These are phyloP conservation scores for Neurospora sp. DNA, from an alignment of 495 filamentous ascomycete species.

Conservation along the genomic window DNA sequence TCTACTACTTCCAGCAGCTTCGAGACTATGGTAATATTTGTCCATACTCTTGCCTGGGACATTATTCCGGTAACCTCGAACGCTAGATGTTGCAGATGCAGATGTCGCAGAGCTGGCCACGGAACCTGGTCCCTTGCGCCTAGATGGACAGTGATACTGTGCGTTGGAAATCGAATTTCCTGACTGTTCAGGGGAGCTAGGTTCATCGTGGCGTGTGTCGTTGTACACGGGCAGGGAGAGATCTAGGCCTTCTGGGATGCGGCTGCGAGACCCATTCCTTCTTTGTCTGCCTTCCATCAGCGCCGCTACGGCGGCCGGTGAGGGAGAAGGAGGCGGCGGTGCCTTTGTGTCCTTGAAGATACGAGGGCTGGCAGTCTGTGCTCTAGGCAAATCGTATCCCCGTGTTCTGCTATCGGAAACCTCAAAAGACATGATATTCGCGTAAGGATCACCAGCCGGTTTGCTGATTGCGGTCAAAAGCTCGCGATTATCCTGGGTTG, in stretches of 20 bases:
- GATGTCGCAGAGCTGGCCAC: conserved; percentile 37
- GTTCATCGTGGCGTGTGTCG: conserved; percentile 37
- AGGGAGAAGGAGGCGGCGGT: conserved; percentile 42
- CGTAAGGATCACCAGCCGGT: conserved; percentile 12
- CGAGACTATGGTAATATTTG: conserved; percentile 80
- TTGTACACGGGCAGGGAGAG: conserved; percentile 57
- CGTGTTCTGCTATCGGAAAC: conserved; percentile 1
- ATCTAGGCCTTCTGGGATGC: conserved; percentile 75
- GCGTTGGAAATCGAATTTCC: conserved; percentile 28
- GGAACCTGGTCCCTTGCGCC: conserved; percentile 36
- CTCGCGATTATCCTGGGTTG: conserved; percentile 33
- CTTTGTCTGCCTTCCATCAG: conserved; percentile 45
- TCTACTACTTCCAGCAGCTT: conserved; percentile 56
- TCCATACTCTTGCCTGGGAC: conserved; percentile 56
- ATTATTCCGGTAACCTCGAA: conserved; percentile 26
- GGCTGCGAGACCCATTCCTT: conserved; percentile 63
- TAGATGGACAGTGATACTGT: conserved; percentile 36
- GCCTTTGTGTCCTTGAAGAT: conserved; percentile 31
- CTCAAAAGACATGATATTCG: conserved; percentile 9
- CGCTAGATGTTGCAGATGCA: conserved; percentile 25
- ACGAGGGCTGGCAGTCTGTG: conserved; percentile 42
- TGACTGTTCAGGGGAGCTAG: conserved; percentile 42
- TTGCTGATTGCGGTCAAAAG: conserved; percentile 18
- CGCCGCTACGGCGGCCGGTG: conserved; percentile 30
- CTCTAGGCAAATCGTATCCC: conserved; percentile 22